These are phyloP conservation scores for Ananas comosus DNA, from an alignment of 176 grass and related monocot genomes.

Conservation along the genomic window DNA sequence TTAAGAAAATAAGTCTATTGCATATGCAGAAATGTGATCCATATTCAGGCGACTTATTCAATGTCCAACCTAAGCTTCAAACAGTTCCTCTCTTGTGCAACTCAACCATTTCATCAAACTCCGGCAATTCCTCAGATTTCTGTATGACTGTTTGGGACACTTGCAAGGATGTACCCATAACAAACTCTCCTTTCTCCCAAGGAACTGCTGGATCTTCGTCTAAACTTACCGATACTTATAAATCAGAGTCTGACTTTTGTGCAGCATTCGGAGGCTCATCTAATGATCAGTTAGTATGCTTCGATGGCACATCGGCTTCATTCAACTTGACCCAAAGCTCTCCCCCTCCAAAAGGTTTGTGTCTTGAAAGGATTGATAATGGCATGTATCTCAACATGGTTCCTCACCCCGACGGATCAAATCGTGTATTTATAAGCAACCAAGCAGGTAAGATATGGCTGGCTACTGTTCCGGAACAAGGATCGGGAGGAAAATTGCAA, in stretches of 20 bases:
- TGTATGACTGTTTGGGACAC: slow-evolving; percentile 53
- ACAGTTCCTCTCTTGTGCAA: slow-evolving; percentile 55
- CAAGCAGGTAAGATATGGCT: slow-evolving; percentile 19
- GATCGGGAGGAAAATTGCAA: slow-evolving; percentile 30
- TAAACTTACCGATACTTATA: slow-evolving; percentile 50
- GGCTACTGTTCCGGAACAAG: slow-evolving; percentile 44
- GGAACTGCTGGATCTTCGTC: slow-evolving; percentile 18
- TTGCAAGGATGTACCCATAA: slow-evolving; percentile 56
- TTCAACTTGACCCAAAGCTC: slow-evolving; percentile 26
- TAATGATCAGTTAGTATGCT: slow-evolving; percentile 29
- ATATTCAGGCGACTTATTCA: slow-evolving; percentile 67
- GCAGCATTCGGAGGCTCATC: slow-evolving; percentile 28
- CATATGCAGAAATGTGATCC: slow-evolving; percentile 62
- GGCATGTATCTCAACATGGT: slow-evolving; percentile 67
- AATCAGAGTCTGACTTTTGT: slow-evolving; percentile 56
- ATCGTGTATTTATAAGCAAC: background rate
- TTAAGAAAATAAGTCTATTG: background rate
- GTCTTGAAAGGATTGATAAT: slow-evolving; percentile 78
- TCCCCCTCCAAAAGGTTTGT: slow-evolving; percentile 50
- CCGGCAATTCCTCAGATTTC: slow-evolving; percentile 23
- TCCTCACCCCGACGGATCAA: background rate
- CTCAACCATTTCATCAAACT: slow-evolving; percentile 8
- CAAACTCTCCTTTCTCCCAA: slow-evolving; percentile 42
- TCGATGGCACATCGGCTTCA: slow-evolving; percentile 39
- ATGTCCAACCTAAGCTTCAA: slow-evolving; percentile 23